These are phyloP conservation scores for Albizia julibrissin DNA, from an alignment of 306 rosid genomes.

Conservation along the genomic window DNA sequence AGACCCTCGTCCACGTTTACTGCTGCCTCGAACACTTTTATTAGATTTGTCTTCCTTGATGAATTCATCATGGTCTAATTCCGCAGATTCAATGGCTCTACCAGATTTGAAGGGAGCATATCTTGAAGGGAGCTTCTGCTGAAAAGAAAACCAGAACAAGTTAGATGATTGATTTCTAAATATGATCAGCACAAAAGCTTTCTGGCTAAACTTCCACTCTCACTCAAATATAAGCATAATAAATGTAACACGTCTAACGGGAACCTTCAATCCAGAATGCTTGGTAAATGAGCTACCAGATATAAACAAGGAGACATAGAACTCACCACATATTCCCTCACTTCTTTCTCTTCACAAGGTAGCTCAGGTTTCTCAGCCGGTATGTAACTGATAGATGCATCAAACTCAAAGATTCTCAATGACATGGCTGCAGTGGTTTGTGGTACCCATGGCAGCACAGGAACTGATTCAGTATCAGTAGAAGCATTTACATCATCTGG, in stretches of 20 bases:
- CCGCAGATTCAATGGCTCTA: constrained; percentile 56
- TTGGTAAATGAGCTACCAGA: background rate
- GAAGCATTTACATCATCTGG: constrained; percentile 38
- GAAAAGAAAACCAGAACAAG: constrained; percentile 27
- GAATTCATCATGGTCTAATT: constrained; percentile 41
- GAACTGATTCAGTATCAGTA: constrained; percentile 51
- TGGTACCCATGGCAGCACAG: constrained; percentile 92
- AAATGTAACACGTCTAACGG: constrained; percentile 2
- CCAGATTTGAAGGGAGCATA: constrained; percentile 54
- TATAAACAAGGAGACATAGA: background rate
- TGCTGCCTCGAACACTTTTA: constrained; percentile 55
- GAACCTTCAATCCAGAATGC: constrained; percentile 19
- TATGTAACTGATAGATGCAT: constrained; percentile 64
- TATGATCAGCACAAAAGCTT: constrained; percentile 10
- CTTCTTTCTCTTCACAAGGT: constrained; percentile 51
- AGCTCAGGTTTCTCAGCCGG: constrained; percentile 59
- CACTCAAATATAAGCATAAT: background rate
- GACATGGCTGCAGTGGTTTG: constrained; percentile 85
- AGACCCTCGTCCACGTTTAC: constrained; percentile 72
- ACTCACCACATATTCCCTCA: constrained; percentile 57
- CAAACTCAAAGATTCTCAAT: constrained; percentile 80
- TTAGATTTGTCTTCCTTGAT: constrained; percentile 45
- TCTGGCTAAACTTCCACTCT: background rate
- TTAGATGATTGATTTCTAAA: constrained; percentile 11
- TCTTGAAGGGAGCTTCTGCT: constrained; percentile 71